phyloP scores from a whole-genome alignment of 2,329 filamentous ascomycete species.

The Fusarium falciforme region DNA sequence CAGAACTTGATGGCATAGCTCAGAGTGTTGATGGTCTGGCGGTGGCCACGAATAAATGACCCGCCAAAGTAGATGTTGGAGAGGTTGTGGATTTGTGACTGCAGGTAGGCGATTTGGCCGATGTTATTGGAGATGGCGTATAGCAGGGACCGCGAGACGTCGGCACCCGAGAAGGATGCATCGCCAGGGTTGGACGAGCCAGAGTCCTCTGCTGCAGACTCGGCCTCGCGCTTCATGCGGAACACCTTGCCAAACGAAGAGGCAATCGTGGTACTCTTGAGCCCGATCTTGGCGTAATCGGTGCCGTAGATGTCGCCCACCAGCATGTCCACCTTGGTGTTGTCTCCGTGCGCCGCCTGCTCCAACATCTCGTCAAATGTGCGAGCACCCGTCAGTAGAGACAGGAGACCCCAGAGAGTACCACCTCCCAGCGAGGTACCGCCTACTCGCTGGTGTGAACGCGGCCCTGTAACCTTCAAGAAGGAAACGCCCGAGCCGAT shows the following conservation, averaged over 20 bases:
- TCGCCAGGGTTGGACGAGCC: slow-evolving; percentile 63
- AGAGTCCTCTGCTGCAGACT: slow-evolving; percentile 80
- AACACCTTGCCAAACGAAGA: slow-evolving; percentile 98
- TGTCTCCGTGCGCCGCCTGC: slow-evolving; percentile 91
- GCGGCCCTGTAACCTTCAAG: slow-evolving; percentile 93
- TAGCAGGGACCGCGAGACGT: slow-evolving; percentile 90
- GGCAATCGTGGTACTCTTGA: slow-evolving; percentile 95
- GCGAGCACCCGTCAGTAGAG: slow-evolving; percentile 89
- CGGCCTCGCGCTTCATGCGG: slow-evolving; percentile 87
- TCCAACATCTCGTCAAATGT: slow-evolving; percentile 98
- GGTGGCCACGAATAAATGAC: slow-evolving; percentile 94
- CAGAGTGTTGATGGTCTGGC: slow-evolving; percentile 97
- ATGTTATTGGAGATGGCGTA: slow-evolving; percentile 99
- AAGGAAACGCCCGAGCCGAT: slow-evolving; percentile 98
- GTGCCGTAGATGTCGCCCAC: slow-evolving; percentile 98
- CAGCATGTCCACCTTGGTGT: slow-evolving; percentile 92
- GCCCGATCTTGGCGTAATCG: slow-evolving; percentile 94
- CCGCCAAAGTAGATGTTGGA: slow-evolving; percentile 98
- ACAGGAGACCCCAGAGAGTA: slow-evolving; percentile 96
- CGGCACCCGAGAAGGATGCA: slow-evolving; percentile 75
- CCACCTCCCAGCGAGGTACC: slow-evolving; percentile 95
- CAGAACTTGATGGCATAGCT: slow-evolving; percentile 98
- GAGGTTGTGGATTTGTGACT: slow-evolving; percentile 92
- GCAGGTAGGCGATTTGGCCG: slow-evolving; percentile 96
- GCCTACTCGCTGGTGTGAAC: slow-evolving; percentile 88